phyloP scores from a whole-genome alignment of 2,329 filamentous ascomycete genomes.

The Trichoderma sp. region DNA sequence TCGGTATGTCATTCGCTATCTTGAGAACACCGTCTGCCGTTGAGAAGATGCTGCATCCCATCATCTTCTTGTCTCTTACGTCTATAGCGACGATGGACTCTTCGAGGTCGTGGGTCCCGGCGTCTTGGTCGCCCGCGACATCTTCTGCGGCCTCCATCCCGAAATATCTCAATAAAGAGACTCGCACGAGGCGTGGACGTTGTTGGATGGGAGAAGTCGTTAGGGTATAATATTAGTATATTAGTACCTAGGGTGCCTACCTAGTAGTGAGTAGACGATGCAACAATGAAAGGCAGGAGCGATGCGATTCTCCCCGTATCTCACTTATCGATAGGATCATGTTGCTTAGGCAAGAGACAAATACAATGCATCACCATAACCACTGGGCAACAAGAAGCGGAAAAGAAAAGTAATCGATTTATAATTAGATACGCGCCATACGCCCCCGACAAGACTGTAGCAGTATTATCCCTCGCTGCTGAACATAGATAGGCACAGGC shows the following conservation, averaged over 20 bases:
- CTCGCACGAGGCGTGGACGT: not conserved
- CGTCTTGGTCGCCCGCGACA: not conserved
- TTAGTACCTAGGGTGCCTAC: not conserved
- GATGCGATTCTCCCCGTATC: not conserved
- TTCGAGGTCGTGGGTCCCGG: not conserved
- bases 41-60: constrained; percentile 85
- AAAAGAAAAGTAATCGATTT: not conserved
- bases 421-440: not conserved
- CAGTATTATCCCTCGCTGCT: not conserved
- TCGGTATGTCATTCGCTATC: constrained; percentile 74
- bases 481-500: not conserved
- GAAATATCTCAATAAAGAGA: not conserved
- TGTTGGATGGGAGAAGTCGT: not conserved
- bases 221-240: not conserved
- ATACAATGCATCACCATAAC: not conserved
- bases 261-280: too few species aligned
- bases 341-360: not conserved
- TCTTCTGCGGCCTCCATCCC: not conserved
- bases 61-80: constrained; percentile 65
- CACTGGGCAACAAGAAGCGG: not conserved
- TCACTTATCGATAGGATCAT: not conserved
- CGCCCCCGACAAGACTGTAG: not conserved
- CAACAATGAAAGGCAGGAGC: not conserved
- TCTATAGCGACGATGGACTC: constrained; percentile 72
- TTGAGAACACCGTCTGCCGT: constrained; percentile 69